phyloP scores from a whole-genome alignment of 2,329 filamentous ascomycete genomes.

The Hymenoscyphus infarciens region DNA sequence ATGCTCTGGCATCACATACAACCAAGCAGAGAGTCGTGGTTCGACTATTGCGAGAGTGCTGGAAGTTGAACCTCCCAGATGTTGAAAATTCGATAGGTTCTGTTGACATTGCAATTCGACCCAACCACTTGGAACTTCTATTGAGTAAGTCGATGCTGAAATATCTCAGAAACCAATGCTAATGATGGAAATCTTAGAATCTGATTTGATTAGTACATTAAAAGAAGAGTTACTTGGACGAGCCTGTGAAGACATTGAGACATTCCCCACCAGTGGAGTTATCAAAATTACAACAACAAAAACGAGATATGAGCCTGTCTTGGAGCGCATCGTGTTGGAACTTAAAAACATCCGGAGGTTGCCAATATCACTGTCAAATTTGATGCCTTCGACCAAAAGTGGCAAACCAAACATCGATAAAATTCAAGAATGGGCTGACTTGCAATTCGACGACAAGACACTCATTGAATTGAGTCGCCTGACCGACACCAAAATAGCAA shows the following conservation, averaged over 20 bases:
- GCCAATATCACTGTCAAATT: constrained; percentile 19
- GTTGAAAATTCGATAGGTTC: constrained; percentile 31
- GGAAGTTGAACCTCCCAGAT: constrained; percentile 32
- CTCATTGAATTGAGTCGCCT: constrained; percentile 26
- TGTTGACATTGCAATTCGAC: constrained; percentile 30
- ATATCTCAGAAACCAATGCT: background rate
- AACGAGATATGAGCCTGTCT: constrained; percentile 24
- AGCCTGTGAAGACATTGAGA: constrained; percentile 30
- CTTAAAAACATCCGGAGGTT: constrained; percentile 22
- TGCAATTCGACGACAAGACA: constrained; percentile 12
- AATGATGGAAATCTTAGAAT: constrained; percentile 1
- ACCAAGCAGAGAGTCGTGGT: constrained; percentile 30
- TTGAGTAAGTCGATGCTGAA: constrained; percentile 24
- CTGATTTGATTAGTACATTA: constrained; percentile 26
- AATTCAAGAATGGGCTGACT: constrained; percentile 12
- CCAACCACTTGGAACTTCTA: constrained; percentile 30
- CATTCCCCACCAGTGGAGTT: constrained; percentile 24
- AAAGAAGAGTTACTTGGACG: constrained; percentile 16
- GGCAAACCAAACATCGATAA: background rate
- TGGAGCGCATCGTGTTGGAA: constrained; percentile 24
- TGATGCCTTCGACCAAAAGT: constrained; percentile 15
- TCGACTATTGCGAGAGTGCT: constrained; percentile 31
- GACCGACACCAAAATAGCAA: constrained; percentile 28
- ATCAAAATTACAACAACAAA: constrained; percentile 31
- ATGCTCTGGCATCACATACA: constrained; percentile 30